These are phyloP conservation scores for Pneumocystis carinii DNA, from an alignment of 1,139 yeast genomes.

Conservation along the genomic window DNA sequence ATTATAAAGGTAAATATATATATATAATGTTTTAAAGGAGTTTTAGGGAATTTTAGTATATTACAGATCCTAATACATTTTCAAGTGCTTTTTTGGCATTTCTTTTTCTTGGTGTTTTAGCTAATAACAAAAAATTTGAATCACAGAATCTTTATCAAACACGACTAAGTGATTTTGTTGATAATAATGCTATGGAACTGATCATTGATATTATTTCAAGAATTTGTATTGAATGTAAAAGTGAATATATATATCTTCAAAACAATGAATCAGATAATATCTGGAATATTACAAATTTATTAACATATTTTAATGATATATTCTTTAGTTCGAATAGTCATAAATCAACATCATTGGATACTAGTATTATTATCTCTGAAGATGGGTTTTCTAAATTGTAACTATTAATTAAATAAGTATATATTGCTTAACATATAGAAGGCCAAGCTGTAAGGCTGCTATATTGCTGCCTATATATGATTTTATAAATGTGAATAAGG, in stretches of 20 bases:
- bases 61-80: slow-evolving; percentile 16
- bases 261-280: slow-evolving; percentile 10
- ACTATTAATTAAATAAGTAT: neutral
- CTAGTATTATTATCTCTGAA: neutral
- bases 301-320: slow-evolving; percentile 7
- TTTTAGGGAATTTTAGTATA: slow-evolving; percentile 2
- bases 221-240: slow-evolving; percentile 5
- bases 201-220: slow-evolving; percentile 16
- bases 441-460: slow-evolving; percentile 11
- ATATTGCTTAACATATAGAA: neutral
- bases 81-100: slow-evolving; percentile 23
- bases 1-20: slow-evolving; percentile 19
- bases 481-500: slow-evolving; percentile 24
- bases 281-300: slow-evolving; percentile 10
- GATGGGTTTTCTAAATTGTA: neutral
- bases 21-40: neutral
- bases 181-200: slow-evolving; percentile 24
- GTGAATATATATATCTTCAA: slow-evolving; percentile 8
- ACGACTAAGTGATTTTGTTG: slow-evolving; percentile 28
- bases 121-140: slow-evolving; percentile 26
- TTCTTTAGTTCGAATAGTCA: slow-evolving; percentile 6
- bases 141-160: slow-evolving; percentile 25
- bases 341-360: slow-evolving; percentile 6
- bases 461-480: slow-evolving; percentile 25
- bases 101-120: slow-evolving; percentile 25